These are phyloP conservation scores for Candida chilensis DNA, from an alignment of 805 yeast species.

Conservation along the genomic window DNA sequence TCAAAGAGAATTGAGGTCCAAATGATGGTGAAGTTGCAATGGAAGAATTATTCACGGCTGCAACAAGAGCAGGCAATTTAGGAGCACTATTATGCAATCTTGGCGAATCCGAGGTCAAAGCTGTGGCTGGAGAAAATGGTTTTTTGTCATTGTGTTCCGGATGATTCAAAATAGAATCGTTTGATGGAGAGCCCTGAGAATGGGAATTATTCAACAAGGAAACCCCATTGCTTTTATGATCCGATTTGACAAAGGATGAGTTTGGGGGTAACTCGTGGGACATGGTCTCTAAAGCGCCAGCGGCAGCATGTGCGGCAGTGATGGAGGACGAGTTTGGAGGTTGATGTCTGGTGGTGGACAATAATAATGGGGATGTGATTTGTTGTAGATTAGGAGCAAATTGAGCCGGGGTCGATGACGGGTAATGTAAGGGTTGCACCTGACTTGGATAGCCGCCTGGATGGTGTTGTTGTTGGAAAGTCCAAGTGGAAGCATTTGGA, in stretches of 20 bases:
- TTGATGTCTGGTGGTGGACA: slow-evolving; percentile 34
- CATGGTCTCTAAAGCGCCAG: slow-evolving; percentile 29
- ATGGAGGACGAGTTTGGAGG: slow-evolving; percentile 6
- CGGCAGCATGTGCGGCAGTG: slow-evolving; percentile 16
- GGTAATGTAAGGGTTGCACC: slow-evolving; percentile 55
- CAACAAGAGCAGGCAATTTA: slow-evolving; percentile 9
- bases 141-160: no score
- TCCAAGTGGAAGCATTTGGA: slow-evolving; percentile 3
- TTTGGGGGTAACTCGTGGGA: slow-evolving; percentile 20
- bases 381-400: slow-evolving; percentile 57
- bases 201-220: no score
- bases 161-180: no score
- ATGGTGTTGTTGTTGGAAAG: slow-evolving; percentile 8
- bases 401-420: slow-evolving; percentile 61
- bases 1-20: slow-evolving; percentile 17
- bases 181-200: no score
- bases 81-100: slow-evolving; percentile 8
- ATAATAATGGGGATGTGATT: slow-evolving; percentile 56
- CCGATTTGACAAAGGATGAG: no score
- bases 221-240: no score
- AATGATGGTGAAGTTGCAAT: slow-evolving; percentile 10
- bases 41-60: slow-evolving; percentile 4
- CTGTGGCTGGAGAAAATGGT: slow-evolving; percentile 19
- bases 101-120: slow-evolving; percentile 12
- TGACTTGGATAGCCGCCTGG: slow-evolving; percentile 14